These are phyloP conservation scores for Chalara sp. DNA, from an alignment of 2,329 filamentous ascomycete genomes.

Conservation along the genomic window DNA sequence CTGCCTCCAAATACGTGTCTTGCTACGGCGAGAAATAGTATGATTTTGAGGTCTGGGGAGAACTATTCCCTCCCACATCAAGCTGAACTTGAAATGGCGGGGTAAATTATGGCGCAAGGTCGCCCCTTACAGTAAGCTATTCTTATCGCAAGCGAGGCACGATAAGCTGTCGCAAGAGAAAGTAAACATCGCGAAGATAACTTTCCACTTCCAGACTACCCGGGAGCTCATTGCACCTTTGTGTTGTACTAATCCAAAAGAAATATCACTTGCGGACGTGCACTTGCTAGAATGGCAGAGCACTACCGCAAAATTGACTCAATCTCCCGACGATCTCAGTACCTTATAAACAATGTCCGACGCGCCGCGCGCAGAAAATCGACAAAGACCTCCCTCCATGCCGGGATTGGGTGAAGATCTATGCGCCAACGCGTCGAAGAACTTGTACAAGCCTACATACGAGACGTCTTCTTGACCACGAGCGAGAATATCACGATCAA, in stretches of 20 bases:
- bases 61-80: no score
- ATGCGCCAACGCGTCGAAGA: conserved; percentile 51
- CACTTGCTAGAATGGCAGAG: conserved; percentile 21
- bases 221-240: no score
- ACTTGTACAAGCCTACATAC: conserved; percentile 58
- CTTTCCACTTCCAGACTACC: no score
- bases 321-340: conserved; percentile 68
- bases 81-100: no score
- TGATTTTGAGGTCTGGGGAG: no score
- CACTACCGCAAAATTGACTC: conserved; percentile 73
- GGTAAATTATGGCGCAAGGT: no score
- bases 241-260: neutral
- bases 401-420: conserved; percentile 45
- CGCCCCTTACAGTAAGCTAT: no score
- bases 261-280: neutral
- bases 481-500: conserved; percentile 57
- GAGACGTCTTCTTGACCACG: conserved; percentile 51
- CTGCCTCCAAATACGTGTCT: no score
- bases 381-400: conserved; percentile 60
- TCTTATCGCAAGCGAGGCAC: no score
- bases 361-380: conserved; percentile 60
- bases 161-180: no score
- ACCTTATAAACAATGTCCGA: conserved; percentile 63
- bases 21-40: no score
- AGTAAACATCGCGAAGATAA: no score